Evolutionary conservation across 305 asterid species (phyloP).

Genomic region (Fraxinus ornus): DNA sequence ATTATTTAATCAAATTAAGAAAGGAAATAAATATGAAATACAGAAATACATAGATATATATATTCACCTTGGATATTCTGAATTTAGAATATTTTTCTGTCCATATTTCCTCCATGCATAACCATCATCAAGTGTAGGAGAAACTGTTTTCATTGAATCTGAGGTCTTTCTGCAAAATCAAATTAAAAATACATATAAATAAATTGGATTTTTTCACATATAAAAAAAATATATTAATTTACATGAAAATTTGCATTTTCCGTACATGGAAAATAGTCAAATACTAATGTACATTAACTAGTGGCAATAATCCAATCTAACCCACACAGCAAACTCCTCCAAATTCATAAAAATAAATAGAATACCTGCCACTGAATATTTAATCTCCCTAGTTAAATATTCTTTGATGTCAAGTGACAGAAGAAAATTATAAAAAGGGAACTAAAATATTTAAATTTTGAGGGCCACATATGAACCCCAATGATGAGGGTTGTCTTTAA

Average conservation of each 20-base stretch:
- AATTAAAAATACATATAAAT: not conserved
- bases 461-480: not conserved
- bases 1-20: not conserved
- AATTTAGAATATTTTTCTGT: slow-evolving; percentile 52
- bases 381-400: not conserved
- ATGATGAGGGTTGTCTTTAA: not conserved
- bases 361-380: not conserved
- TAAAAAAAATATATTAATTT: not conserved
- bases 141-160: slow-evolving; percentile 32
- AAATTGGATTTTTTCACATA: not conserved
- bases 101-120: slow-evolving; percentile 79
- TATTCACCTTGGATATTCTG: slow-evolving; percentile 54
- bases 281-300: not conserved
- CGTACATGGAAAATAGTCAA: not conserved
- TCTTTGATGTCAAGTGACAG: not conserved
- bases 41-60: not conserved
- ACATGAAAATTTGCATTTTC: not conserved
- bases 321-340: not conserved
- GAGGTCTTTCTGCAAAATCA: slow-evolving; percentile 40
- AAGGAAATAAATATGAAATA: not conserved
- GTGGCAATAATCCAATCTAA: not conserved
- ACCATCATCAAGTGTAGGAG: slow-evolving; percentile 48
- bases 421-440: not conserved
- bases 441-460: too few species aligned
- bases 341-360: not conserved